Conservation (phyloP, 2,329 filamentous ascomycete species). For the Phialophora expanda region DNA sequence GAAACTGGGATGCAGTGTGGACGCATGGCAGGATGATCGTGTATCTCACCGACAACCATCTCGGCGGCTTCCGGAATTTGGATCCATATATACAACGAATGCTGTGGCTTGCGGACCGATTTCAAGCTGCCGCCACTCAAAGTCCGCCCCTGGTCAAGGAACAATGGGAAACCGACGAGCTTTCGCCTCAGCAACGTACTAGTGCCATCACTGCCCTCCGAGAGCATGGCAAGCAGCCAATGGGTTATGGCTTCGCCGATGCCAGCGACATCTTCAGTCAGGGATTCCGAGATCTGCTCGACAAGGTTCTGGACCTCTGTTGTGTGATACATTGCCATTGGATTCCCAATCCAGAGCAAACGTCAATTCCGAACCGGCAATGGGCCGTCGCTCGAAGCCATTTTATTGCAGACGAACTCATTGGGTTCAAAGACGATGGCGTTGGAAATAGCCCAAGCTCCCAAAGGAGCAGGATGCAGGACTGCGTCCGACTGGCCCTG, state of each 20-base stretch:
- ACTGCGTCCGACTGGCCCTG: slow-evolving; percentile 26
- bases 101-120: slow-evolving; percentile 31
- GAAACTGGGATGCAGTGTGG: slow-evolving; percentile 28
- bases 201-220: slow-evolving; percentile 12
- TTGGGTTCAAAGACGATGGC: slow-evolving; percentile 16
- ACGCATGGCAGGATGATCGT: slow-evolving; percentile 28
- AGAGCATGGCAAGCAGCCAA: slow-evolving; percentile 18
- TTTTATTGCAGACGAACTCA: slow-evolving; percentile 24
- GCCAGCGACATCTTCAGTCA: slow-evolving; percentile 17
- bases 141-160: slow-evolving; percentile 25
- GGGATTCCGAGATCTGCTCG: slow-evolving; percentile 16
- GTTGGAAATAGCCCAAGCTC: background rate
- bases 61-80: slow-evolving; percentile 27
- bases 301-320: slow-evolving; percentile 20
- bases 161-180: slow-evolving; percentile 24
- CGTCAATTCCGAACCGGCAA: slow-evolving; percentile 22
- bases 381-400: slow-evolving; percentile 27
- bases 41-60: slow-evolving; percentile 22
- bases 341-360: slow-evolving; percentile 4
- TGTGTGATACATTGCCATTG: slow-evolving; percentile 27
- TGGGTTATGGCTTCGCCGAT: slow-evolving; percentile 21
- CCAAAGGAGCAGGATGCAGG: slow-evolving; percentile 11
- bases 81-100: slow-evolving; percentile 28
- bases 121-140: slow-evolving; percentile 28
- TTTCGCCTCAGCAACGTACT: slow-evolving; percentile 19